A percentile compares a stretch with the other conserved stretches of the same genome.
Conservation (phyloP, 148 eudicot genomes). For the Arctostaphylos glauca region DNA sequence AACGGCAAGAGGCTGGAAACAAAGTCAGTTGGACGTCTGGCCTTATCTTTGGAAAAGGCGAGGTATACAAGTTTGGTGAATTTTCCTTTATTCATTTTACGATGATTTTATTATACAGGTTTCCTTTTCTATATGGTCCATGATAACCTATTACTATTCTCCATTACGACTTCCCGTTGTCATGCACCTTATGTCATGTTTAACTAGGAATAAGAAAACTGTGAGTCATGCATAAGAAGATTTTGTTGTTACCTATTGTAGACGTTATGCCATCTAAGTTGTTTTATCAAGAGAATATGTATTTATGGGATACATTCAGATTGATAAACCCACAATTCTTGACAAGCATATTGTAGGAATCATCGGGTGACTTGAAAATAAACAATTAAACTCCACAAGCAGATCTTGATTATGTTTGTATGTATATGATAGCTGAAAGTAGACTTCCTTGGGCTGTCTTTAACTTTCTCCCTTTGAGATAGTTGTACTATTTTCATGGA, state of each 20-base stretch:
- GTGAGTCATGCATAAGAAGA: not conserved
- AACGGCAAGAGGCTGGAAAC: conserved; percentile 44
- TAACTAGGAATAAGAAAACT: not conserved
- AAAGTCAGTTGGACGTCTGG: conserved; percentile 69
- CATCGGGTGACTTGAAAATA: not conserved
- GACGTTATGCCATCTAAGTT: not conserved
- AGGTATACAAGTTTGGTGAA: conserved; percentile 36
- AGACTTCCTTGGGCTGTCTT: not conserved
- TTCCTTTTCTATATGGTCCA: not conserved
- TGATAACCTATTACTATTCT: not conserved
- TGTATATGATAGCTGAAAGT: not conserved
- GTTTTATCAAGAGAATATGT: not conserved
- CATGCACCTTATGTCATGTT: not conserved
- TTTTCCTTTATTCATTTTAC: not conserved
- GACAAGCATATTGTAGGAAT: not conserved
- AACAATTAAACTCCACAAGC: not conserved
- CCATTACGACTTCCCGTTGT: not conserved
- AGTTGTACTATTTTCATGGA: not conserved
- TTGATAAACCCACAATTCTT: not conserved
- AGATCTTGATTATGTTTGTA: not conserved
- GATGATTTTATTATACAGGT: not conserved
- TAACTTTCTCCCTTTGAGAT: not conserved
- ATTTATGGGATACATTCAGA: not conserved
- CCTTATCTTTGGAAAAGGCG: conserved; percentile 63
- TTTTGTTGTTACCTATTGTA: not conserved